A percentile compares a stretch with the other conserved stretches of the same genome.
These are phyloP conservation scores for Miamiensis avidus DNA, from an alignment of 169 alveolate species.

Conservation along the genomic window DNA sequence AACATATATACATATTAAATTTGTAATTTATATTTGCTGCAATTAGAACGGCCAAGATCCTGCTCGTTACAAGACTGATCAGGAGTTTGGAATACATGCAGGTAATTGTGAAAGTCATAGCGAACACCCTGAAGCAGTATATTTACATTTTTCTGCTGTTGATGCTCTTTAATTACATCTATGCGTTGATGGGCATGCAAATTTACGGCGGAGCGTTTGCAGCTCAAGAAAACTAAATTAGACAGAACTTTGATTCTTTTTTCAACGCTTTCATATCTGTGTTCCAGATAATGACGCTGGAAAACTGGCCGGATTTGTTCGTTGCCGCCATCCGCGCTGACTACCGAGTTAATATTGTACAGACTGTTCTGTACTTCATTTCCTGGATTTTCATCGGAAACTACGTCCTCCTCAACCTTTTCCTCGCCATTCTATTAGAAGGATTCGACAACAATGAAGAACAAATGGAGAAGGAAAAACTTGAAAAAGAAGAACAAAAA, in stretches of 20 bases:
- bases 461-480: too few relatives aligned
- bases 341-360: constrained; percentile 39
- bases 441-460: constrained; percentile 61
- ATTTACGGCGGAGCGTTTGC: constrained; percentile 16
- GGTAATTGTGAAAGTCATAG: constrained; percentile 25
- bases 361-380: constrained; percentile 65
- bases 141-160: constrained; percentile 66
- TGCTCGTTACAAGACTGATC: constrained; percentile 84
- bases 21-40: too few relatives aligned
- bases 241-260: constrained; percentile 63
- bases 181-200: constrained; percentile 56
- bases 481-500: too few relatives aligned
- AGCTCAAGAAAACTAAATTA: not conserved
- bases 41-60: constrained; percentile 80
- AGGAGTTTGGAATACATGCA: constrained; percentile 82
- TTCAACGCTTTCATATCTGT: constrained; percentile 64
- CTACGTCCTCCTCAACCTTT: constrained; percentile 78
- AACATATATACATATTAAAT: too few relatives aligned
- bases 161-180: constrained; percentile 75
- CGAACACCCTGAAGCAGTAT: constrained; percentile 54
- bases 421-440: constrained; percentile 78
- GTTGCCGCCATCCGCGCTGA: constrained; percentile 47
- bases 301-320: constrained; percentile 77
- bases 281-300: constrained; percentile 74
- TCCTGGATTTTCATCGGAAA: constrained; percentile 87